Base-by-base conservation (phyloP, 2,329 filamentous ascomycete species). In the Annulohypoxylon truncatum region DNA sequence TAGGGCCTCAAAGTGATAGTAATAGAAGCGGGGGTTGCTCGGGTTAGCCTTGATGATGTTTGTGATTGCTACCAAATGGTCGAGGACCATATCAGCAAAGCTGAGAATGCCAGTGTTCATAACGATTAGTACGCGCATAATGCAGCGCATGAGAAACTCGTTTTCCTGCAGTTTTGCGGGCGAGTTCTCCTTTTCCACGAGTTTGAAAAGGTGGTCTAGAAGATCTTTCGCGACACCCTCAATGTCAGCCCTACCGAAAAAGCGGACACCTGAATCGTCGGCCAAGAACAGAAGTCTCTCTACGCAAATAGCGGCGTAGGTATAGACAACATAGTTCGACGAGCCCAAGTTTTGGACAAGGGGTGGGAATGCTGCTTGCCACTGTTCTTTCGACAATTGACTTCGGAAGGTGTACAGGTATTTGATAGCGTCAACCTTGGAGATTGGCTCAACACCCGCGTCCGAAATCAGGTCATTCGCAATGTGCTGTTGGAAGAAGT, bases 341-440 rank as follows among this genome's bases (percentile, higher is more conserved):
- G 94, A 96, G 67, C 89, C 93, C 71, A 99, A 84, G 76, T 97
- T 96, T 76, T 96, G 93, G 56, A 98, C 94, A 42, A 99, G 85
- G 15, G 97, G 89, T 10, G 93, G 91, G 76, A 99, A 93, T 1
- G 94, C 94, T 61, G 90, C 89, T 74, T 92, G 91, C 94, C 96
- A 98, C 78, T 97, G 92, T 31, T 94, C 90, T 77, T 93, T 93
- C 15, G 93, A 95, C 66, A 99, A 86, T 76, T 97, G 94, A 77
- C 94, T 97, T 74, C 96, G 91, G 88, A 99, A 99, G 46, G 92
- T 93, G 83, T 99, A 97, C 38, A 99, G 87, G 77, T 94, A 99
- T 79, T 98, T 99, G 84, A 99, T 97, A 15, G 95, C 95, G 78
- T 98, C 96, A 13, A 99, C 95, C 82, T 97, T 97, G 72, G 97